phyloP scores from a whole-genome alignment of 768 basidiomycete genomes.

The Thelephora aurantiotincta region DNA sequence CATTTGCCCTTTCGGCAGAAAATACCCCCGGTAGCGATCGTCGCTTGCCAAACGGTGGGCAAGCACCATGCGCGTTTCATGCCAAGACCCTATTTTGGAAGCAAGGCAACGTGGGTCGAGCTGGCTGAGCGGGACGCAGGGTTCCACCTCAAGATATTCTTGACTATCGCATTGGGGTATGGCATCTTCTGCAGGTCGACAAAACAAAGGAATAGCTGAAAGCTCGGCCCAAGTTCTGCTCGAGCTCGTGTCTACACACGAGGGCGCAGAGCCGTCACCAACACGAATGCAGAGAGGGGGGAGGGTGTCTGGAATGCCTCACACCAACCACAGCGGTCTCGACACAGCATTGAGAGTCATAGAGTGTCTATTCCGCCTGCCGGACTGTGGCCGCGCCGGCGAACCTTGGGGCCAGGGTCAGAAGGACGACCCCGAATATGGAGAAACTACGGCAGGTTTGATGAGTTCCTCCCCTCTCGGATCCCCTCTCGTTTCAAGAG shows the following conservation, averaged over 20 bases:
- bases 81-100: no score
- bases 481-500: slow-evolving; percentile 11
- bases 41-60: background rate
- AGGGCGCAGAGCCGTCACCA: slow-evolving; percentile 25
- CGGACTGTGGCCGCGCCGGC: no score
- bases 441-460: slow-evolving; percentile 40
- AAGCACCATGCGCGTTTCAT: no score
- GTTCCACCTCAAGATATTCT: slow-evolving; percentile 19
- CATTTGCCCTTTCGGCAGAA: slow-evolving; percentile 13
- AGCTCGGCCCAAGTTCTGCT: slow-evolving; percentile 12
- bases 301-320: slow-evolving; percentile 14
- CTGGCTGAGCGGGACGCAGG: slow-evolving; percentile 21
- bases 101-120: background rate
- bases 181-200: slow-evolving; percentile 12
- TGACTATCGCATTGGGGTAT: slow-evolving; percentile 13
- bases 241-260: slow-evolving; percentile 15
- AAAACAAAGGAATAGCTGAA: slow-evolving; percentile 13
- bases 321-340: background rate
- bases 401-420: no score
- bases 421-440: slow-evolving; percentile 15
- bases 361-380: slow-evolving; percentile 18
- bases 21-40: background rate
- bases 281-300: slow-evolving; percentile 20
- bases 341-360: background rate
- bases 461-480: slow-evolving; percentile 37